Evolutionary conservation across 179 eudicot genomes (phyloP).

Genomic region (Sideroxylon spinosum): DNA sequence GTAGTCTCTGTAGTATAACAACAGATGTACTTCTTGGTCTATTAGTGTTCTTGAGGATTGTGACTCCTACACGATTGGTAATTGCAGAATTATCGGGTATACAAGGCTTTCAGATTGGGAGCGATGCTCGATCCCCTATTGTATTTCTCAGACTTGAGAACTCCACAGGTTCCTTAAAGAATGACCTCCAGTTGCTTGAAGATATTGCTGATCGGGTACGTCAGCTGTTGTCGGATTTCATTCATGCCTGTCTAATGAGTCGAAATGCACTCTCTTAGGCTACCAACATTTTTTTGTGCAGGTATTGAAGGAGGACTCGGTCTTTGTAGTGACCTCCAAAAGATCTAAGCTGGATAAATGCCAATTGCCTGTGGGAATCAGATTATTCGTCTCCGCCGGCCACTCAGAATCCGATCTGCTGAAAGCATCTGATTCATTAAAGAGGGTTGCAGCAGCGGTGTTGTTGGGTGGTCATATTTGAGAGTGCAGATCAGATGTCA

Average conservation of each 20-base stretch:
- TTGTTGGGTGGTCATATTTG: conserved; percentile 25
- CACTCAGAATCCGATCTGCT: conserved; percentile 67
- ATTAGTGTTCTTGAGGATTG: neutral
- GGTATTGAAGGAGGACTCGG: conserved; percentile 58
- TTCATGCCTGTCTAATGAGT: neutral
- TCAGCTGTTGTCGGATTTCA: conserved; percentile 9
- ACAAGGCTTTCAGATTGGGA: conserved; percentile 64
- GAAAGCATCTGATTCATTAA: conserved; percentile 50
- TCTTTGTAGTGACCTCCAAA: conserved; percentile 60
- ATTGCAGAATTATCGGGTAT: conserved; percentile 59
- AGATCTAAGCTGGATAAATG: conserved; percentile 74
- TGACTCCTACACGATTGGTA: conserved; percentile 1
- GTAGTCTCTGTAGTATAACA: neutral
- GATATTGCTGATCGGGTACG: conserved; percentile 65
- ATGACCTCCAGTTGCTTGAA: conserved; percentile 66
- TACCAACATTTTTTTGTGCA: conserved; percentile 24
- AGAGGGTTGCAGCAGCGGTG: conserved; percentile 40
- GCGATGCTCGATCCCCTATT: conserved; percentile 74
- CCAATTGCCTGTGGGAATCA: conserved; percentile 60
- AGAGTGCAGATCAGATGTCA: conserved; percentile 5
- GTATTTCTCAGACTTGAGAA: conserved; percentile 57
- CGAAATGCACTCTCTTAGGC: neutral
- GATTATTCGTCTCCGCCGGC: conserved; percentile 65
- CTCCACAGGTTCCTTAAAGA: conserved; percentile 56
- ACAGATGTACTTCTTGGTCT: neutral